Conservation (phyloP, 2,329 filamentous ascomycete genomes). For the Colletotrichum brevisporum region DNA sequence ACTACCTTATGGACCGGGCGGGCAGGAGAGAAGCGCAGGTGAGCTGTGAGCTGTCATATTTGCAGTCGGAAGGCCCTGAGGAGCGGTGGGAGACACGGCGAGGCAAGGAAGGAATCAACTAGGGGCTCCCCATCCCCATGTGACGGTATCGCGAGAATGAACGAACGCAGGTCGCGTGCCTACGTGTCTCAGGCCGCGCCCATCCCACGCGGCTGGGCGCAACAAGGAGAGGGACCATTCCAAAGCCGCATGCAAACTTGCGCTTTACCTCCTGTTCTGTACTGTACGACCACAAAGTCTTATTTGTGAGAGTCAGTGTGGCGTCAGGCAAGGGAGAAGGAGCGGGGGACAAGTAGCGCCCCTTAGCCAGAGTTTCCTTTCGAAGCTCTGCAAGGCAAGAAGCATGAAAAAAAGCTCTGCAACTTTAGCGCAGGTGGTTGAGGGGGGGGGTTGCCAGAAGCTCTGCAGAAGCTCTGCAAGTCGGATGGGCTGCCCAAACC, state of each 20-base stretch:
- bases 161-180: constrained; percentile 35
- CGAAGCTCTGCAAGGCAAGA: constrained; percentile 29
- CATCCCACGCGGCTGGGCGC: constrained; percentile 10
- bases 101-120: background rate
- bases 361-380: constrained; percentile 13
- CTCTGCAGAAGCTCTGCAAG: constrained; percentile 39
- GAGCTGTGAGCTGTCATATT: constrained; percentile 3
- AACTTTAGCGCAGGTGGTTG: constrained; percentile 32
- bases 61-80: background rate
- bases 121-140: background rate
- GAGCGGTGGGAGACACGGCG: too few species aligned
- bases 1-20: background rate
- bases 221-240: constrained; percentile 6
- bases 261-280: background rate
- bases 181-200: constrained; percentile 28
- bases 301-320: background rate
- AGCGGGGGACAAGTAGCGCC: constrained; percentile 4
- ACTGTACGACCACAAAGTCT: background rate
- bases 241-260: constrained; percentile 1
- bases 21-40: background rate
- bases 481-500: constrained; percentile 12
- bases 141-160: constrained; percentile 35
- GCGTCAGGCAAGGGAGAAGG: background rate
- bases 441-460: constrained; percentile 33
- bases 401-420: constrained; percentile 26